Percentiles rank a stretch among this genome's conserved stretches.
Evolutionary conservation across 139 green algal species (phyloP).

Genomic region (Volvox reticuliferus): DNA sequence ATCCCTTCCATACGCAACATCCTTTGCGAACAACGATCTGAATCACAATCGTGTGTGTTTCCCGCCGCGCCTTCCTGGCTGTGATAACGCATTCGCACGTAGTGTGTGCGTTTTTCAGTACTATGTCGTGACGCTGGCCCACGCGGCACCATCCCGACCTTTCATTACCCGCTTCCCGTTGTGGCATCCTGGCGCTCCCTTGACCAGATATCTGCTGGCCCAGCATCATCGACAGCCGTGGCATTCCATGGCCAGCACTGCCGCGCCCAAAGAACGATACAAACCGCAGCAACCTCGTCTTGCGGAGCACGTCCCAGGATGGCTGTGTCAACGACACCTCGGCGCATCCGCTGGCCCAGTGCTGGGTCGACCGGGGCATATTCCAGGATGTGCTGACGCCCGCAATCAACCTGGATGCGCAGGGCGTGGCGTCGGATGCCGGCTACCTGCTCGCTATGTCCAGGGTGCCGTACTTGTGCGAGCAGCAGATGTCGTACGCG

Average conservation of each 20-base stretch:
- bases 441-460: background rate
- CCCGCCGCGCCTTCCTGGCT: too few relatives aligned
- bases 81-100: too few relatives aligned
- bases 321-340: background rate
- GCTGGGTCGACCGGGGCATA: background rate
- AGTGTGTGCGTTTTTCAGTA: too few relatives aligned
- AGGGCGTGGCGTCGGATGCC: background rate
- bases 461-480: constrained; percentile 22
- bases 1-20: too few relatives aligned
- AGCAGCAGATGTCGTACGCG: constrained; percentile 16
- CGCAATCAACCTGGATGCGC: background rate
- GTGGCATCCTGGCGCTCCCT: background rate
- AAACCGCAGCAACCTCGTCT: too few relatives aligned
- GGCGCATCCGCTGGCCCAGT: background rate
- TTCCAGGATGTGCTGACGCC: background rate
- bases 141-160: too few relatives aligned
- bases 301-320: background rate
- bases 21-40: too few relatives aligned
- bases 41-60: too few relatives aligned
- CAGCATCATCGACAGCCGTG: background rate
- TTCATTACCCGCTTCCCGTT: background rate
- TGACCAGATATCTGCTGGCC: background rate
- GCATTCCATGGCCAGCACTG: background rate
- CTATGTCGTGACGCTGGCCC: background rate
- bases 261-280: background rate